Evolutionary conservation across 495 filamentous ascomycete species (phyloP).

Genomic region (Podospora anserina): DNA sequence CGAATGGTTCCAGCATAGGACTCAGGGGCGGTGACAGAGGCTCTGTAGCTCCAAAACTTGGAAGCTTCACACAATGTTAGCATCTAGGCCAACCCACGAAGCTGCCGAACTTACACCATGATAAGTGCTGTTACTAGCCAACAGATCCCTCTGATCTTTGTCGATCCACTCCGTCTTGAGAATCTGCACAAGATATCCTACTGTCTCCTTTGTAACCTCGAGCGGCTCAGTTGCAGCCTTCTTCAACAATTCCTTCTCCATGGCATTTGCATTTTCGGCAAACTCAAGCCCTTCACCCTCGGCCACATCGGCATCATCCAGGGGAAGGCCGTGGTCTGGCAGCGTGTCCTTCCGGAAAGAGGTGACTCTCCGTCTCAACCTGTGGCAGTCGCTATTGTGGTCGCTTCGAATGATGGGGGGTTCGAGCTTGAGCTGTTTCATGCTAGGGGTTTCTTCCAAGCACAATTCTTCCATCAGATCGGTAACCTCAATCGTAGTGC

Average conservation of each 20-base stretch:
- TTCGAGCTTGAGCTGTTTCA: slow-evolving; percentile 47
- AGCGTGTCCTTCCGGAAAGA: slow-evolving; percentile 33
- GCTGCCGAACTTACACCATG: slow-evolving; percentile 35
- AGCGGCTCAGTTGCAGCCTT: slow-evolving; percentile 18
- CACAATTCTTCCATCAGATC: slow-evolving; percentile 21
- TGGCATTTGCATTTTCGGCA: slow-evolving; percentile 3
- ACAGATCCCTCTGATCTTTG: slow-evolving; percentile 33
- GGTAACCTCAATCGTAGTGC: slow-evolving; percentile 15
- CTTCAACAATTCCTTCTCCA: slow-evolving; percentile 10
- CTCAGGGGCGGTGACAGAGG: slow-evolving; percentile 59
- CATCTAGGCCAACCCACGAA: slow-evolving; percentile 4
- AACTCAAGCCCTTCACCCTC: slow-evolving; percentile 47
- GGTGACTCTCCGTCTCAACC: slow-evolving; percentile 34
- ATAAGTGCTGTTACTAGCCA: slow-evolving; percentile 29
- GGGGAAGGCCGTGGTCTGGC: slow-evolving; percentile 41
- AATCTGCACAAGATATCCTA: slow-evolving; percentile 22
- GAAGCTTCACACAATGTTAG: slow-evolving; percentile 15
- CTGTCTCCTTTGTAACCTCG: slow-evolving; percentile 20
- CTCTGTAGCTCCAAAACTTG: slow-evolving; percentile 32
- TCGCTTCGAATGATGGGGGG: slow-evolving; percentile 50
- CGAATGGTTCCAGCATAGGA: slow-evolving; percentile 38
- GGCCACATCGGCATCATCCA: slow-evolving; percentile 44
- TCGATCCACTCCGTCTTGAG: slow-evolving; percentile 41
- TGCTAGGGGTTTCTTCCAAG: slow-evolving; percentile 6
- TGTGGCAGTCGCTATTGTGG: slow-evolving; percentile 44